Percentiles rank a stretch among this genome's conserved stretches.
Conservation (phyloP, 1,284 basidiomycete genomes). For the Rhodotorula mucilaginosa region DNA sequence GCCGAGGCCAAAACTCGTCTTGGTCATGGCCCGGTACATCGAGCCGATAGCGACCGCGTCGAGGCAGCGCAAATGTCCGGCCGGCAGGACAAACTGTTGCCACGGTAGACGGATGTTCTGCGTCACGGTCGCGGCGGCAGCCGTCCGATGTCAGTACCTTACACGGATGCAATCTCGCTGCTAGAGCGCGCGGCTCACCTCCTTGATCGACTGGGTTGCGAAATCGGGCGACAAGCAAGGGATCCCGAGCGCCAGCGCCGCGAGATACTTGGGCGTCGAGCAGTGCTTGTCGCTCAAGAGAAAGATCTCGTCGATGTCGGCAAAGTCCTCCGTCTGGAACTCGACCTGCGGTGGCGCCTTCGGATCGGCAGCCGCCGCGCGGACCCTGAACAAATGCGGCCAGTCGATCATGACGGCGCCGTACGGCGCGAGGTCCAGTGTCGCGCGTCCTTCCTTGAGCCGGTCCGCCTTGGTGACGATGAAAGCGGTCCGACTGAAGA, state of each 20-base stretch:
- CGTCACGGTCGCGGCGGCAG: background rate
- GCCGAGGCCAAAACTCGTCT: constrained; percentile 47
- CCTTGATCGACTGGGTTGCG: constrained; percentile 55
- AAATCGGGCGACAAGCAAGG: constrained; percentile 72
- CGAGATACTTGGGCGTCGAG: constrained; percentile 72
- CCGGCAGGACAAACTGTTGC: constrained; percentile 63
- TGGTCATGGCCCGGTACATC: constrained; percentile 62
- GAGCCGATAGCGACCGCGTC: constrained; percentile 62
- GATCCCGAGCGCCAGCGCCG: constrained; percentile 77
- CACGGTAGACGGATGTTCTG: constrained; percentile 56
- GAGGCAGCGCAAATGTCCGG: constrained; percentile 62
- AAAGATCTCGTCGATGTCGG: constrained; percentile 59
- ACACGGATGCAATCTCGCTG: background rate
- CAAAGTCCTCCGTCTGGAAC: constrained; percentile 17
- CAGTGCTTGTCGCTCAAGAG: constrained; percentile 63
- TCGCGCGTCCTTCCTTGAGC: constrained; percentile 31
- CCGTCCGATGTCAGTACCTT: background rate
- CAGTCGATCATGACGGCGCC: constrained; percentile 66
- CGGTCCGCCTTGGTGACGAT: constrained; percentile 52
- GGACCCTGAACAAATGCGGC: constrained; percentile 58
- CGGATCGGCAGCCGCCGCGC: constrained; percentile 41
- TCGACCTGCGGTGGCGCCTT: constrained; percentile 1
- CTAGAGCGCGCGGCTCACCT: constrained; percentile 49
- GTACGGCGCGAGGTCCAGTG: constrained; percentile 55
- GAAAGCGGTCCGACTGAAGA: constrained; percentile 59